Evolutionary conservation across 1,284 basidiomycete species (phyloP), one percentile per base, ranked within the genome.

Genomic region (Gomphus sp.): DNA sequence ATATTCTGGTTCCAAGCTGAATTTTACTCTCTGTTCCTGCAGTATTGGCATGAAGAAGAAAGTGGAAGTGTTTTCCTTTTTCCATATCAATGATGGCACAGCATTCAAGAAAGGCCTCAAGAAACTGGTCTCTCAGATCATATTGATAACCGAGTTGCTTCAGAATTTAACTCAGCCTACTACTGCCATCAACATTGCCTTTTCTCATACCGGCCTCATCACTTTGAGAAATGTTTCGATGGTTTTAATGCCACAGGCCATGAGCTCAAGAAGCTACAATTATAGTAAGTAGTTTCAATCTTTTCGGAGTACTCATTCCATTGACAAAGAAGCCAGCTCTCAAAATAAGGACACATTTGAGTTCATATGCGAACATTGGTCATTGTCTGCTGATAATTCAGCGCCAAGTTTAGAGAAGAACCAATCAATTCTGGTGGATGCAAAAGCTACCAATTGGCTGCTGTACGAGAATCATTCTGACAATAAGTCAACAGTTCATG

Each of bases 361-460:
- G 14, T 58, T 58, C 36, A 47, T 58, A 33, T 41, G 47, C 14
- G 33, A 58, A 51, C 56, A 43, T 14, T 58, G 56, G 56, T 14
- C 14, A 2, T 14, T 45, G 8, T n/a, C 25, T 16, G 37, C n/a
- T 22, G 34, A 11, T 52, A 36, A 22, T 9, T 3, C 4, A 16
- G 18, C 37, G 10, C 48, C 56, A 4, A 28, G 6, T n/a, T 43
- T 58, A 31, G 48, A 39, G n/a, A 36, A 16, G 4, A 50, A 3
- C 16, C 48, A 51, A 47, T 7, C 36, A 4, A 52, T 58, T n/a
- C n/a, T 10, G 28, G 49, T 47, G 6, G 10, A 56, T 18, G 31
- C 58, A 56, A 54, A 48, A 7, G 14, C 45, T 8, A 62, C 62
- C 6, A 62, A 63, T 55, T 67, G 66, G 67, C 37, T 41, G 47